phyloP scores from a whole-genome alignment of 805 yeast species.

The Hanseniaspora valbyensis region DNA sequence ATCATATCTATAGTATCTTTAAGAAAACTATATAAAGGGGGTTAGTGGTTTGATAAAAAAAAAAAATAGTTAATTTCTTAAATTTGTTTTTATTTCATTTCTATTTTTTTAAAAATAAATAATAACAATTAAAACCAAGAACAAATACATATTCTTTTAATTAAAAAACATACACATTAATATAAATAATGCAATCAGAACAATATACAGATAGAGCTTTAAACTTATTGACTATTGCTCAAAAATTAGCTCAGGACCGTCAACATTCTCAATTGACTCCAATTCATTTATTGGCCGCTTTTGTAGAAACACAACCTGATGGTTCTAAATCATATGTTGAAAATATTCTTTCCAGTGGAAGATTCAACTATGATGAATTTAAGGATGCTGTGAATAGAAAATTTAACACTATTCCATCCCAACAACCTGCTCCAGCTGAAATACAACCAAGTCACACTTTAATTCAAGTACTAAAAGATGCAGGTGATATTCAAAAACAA shows the following conservation, averaged over 20 bases:
- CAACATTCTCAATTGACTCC: conserved; percentile 76
- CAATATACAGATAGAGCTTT: conserved; percentile 93
- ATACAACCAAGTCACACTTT: conserved; percentile 65
- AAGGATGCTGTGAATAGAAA: conserved; percentile 72
- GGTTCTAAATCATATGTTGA: conserved; percentile 58
- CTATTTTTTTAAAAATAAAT: background rate
- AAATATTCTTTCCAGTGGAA: conserved; percentile 70
- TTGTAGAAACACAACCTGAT: conserved; percentile 52
- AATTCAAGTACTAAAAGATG: conserved; percentile 60
- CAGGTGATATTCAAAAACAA: conserved; percentile 65
- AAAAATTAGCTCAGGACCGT: conserved; percentile 72
- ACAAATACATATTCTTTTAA: background rate
- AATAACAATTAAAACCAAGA: background rate
- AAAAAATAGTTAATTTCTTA: too few species aligned
- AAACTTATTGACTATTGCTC: conserved; percentile 65
- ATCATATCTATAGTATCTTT: too few species aligned
- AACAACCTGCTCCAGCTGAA: conserved; percentile 79
- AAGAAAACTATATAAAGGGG: too few species aligned
- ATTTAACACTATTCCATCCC: conserved; percentile 76
- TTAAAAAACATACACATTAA: background rate
- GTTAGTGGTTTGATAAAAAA: too few species aligned
- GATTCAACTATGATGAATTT: conserved; percentile 75
- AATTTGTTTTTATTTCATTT: too few species aligned
- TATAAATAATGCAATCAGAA: conserved; percentile 36
- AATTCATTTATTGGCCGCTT: conserved; percentile 83